A percentile compares a stretch with the other conserved stretches of the same genome.
These are phyloP conservation scores for Emergomyces orientalis DNA, from an alignment of 2,329 filamentous ascomycete genomes.

Conservation along the genomic window DNA sequence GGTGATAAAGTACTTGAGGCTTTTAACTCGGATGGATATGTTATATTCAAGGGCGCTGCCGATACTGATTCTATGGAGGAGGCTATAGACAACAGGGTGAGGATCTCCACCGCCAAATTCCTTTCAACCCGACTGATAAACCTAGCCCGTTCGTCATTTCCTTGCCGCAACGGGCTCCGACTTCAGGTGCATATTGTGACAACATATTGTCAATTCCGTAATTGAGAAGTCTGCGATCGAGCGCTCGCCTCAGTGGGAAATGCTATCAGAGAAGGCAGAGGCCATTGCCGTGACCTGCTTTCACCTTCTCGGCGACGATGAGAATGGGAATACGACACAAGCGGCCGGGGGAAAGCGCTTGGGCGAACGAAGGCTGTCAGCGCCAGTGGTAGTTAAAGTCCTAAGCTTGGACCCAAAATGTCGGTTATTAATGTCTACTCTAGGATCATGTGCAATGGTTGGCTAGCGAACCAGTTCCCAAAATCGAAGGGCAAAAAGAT, in stretches of 20 bases:
- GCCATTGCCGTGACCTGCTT: not conserved
- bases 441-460: constrained; percentile 2
- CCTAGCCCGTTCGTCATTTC: constrained; percentile 1
- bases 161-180: not conserved
- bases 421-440: constrained; percentile 1
- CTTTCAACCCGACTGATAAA: constrained; percentile 2
- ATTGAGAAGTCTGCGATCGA: constrained; percentile 1
- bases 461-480: not conserved
- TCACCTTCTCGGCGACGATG: constrained; percentile 3
- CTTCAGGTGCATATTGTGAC: not conserved
- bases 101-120: no score
- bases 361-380: constrained; percentile 1
- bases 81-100: not conserved
- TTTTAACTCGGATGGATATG: constrained; percentile 3
- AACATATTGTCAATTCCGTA: constrained; percentile 1
- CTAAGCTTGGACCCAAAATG: constrained; percentile 2
- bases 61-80: not conserved
- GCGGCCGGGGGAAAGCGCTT: not conserved
- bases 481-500: constrained; percentile 3
- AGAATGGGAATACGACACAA: not conserved
- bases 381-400: not conserved
- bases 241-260: not conserved
- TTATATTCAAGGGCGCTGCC: constrained; percentile 2
- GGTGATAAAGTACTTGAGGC: not conserved
- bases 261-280: constrained; percentile 1